phyloP scores from a whole-genome alignment of 140 eudicot species.

The Erigeron philadelphicus region DNA sequence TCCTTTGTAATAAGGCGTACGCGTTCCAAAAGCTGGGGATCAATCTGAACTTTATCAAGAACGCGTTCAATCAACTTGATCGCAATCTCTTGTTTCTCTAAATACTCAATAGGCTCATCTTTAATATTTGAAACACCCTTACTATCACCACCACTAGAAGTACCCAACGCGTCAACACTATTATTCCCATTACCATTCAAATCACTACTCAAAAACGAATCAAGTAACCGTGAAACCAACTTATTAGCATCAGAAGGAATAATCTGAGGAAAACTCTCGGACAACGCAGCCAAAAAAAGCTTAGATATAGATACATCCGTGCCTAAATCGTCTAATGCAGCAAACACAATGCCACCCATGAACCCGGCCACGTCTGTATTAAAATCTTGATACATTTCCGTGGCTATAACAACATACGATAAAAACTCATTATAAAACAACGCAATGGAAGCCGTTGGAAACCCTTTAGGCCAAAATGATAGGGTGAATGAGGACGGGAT shows the following conservation, averaged over 20 bases:
- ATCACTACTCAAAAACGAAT: conserved; percentile 32
- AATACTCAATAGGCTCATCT: conserved; percentile 65
- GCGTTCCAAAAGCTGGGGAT: conserved; percentile 63
- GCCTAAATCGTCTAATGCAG: conserved; percentile 35
- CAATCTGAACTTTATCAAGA: conserved; percentile 57
- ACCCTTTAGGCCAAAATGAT: conserved; percentile 84
- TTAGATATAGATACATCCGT: conserved; percentile 44
- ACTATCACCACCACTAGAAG: conserved; percentile 27
- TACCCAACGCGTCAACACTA: conserved; percentile 33
- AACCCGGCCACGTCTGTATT: conserved; percentile 57
- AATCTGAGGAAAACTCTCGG: conserved; percentile 59
- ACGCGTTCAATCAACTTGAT: conserved; percentile 60
- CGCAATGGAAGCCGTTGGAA: conserved; percentile 33
- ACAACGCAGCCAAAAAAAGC: conserved; percentile 63
- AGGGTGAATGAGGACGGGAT: conserved; percentile 54
- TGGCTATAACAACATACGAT: conserved; percentile 53
- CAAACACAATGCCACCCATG: conserved; percentile 59
- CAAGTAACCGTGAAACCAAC: conserved; percentile 52
- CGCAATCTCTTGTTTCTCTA: conserved; percentile 76
- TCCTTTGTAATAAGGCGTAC: conserved; percentile 61
- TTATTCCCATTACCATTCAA: conserved; percentile 28
- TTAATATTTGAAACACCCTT: conserved; percentile 39
- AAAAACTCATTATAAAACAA: conserved; percentile 59
- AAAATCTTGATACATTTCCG: conserved; percentile 48
- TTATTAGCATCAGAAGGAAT: conserved; percentile 56